Evolutionary conservation across 768 basidiomycete species (phyloP).

Genomic region (Clavulina sp.): DNA sequence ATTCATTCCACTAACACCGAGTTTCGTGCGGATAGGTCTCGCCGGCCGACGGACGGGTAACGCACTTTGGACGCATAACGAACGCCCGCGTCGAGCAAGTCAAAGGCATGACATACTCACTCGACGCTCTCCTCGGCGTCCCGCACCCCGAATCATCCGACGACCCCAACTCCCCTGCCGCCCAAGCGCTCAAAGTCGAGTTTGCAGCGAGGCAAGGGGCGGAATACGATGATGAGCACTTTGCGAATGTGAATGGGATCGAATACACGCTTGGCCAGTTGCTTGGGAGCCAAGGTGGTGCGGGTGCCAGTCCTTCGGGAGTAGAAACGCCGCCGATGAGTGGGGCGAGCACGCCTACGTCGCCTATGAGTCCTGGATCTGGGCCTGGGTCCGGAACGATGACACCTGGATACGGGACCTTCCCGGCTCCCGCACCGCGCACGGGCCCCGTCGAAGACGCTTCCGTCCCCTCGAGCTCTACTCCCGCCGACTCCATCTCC

Average conservation of each 20-base stretch:
- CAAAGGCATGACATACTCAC: slow-evolving; percentile 92
- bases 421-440: background rate
- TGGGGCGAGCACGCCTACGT: no score
- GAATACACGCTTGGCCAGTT: slow-evolving; percentile 87
- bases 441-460: slow-evolving; percentile 12
- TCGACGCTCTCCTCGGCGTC: slow-evolving; percentile 86
- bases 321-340: background rate
- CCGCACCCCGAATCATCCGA: no score
- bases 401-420: no score
- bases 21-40: slow-evolving; percentile 39
- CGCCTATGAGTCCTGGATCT: no score
- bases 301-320: background rate
- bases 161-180: slow-evolving; percentile 13
- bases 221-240: slow-evolving; percentile 68
- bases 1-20: background rate
- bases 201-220: slow-evolving; percentile 31
- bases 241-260: slow-evolving; percentile 94
- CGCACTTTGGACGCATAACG: slow-evolving; percentile 79
- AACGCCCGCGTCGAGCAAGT: slow-evolving; percentile 80
- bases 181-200: slow-evolving; percentile 23
- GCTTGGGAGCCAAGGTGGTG: slow-evolving; percentile 32
- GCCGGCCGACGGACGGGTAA: slow-evolving; percentile 82
- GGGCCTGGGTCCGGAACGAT: no score
- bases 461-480: slow-evolving; percentile 2
- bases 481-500: slow-evolving; percentile 20